These are phyloP conservation scores for Sclerotinia nivalis DNA, from an alignment of 2,329 filamentous ascomycete genomes.

Conservation along the genomic window DNA sequence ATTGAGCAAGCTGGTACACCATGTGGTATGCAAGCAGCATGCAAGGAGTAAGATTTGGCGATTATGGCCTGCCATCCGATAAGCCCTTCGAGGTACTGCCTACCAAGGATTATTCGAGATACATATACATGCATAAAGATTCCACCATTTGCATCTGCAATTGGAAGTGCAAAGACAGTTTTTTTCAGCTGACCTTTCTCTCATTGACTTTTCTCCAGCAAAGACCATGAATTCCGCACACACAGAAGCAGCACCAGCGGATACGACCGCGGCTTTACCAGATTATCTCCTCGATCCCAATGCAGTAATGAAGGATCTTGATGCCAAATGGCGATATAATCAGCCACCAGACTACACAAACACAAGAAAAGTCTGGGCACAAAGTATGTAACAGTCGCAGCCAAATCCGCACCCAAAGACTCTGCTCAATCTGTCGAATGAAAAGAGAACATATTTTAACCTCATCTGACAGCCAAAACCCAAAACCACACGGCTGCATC, in stretches of 20 bases:
- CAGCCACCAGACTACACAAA: conserved; percentile 63
- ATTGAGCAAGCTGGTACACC: neutral
- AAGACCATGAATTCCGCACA: conserved; percentile 11
- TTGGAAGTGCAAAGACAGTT: neutral
- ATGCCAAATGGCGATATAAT: conserved; percentile 60
- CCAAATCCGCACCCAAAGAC: neutral
- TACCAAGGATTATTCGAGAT: neutral
- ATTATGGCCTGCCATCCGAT: neutral
- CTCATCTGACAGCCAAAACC: conserved; percentile 52
- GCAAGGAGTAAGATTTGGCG: conserved; percentile 3
- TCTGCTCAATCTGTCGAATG: neutral
- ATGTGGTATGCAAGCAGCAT: neutral
- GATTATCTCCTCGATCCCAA: conserved; percentile 61
- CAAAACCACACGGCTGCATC: conserved; percentile 56
- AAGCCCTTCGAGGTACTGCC: neutral
- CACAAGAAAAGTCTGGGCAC: conserved; percentile 58
- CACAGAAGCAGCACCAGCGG: conserved; percentile 20
- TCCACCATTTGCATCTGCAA: neutral
- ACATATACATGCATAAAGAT: neutral
- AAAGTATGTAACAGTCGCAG: conserved; percentile 50
- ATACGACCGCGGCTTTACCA: conserved; percentile 42
- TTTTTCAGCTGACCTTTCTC: neutral
- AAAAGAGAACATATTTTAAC: neutral
- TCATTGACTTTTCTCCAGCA: neutral
- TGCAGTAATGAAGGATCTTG: conserved; percentile 56